Conservation (phyloP, 441 rosid genomes). For the Adansonia gregorii region DNA sequence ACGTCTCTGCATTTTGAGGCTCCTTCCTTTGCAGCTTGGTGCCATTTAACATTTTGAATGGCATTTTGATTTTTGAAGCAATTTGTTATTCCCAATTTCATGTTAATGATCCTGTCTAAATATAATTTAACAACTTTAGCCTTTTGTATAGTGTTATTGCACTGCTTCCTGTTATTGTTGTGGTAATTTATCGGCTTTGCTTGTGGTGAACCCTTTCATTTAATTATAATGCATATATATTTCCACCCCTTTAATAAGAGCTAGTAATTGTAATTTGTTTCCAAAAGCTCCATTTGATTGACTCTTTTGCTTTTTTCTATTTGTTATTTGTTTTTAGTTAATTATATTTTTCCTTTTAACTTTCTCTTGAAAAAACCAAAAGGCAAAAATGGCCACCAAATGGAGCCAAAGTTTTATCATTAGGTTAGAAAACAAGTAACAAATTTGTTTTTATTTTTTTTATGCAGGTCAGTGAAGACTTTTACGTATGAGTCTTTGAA, state of each 20-base stretch:
- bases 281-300: neutral
- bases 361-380: neutral
- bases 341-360: neutral
- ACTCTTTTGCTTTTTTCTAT: neutral
- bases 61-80: neutral
- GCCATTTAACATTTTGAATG: neutral
- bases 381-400: neutral
- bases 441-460: constrained; percentile 37
- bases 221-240: neutral
- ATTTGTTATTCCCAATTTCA: neutral
- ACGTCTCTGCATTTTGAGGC: neutral
- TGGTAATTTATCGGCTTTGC: neutral
- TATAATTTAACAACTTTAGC: neutral
- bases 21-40: neutral
- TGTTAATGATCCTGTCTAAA: neutral
- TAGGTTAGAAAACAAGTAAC: neutral
- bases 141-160: neutral
- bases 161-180: neutral
- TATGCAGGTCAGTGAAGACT: constrained; percentile 91
- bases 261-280: neutral
- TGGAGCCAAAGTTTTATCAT: neutral
- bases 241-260: neutral
- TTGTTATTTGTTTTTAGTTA: neutral
- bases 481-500: constrained; percentile 80
- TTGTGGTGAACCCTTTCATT: neutral